Evolutionary conservation across 2,329 filamentous ascomycete species (phyloP).

Genomic region (Aaosphaeria pasadenensis): DNA sequence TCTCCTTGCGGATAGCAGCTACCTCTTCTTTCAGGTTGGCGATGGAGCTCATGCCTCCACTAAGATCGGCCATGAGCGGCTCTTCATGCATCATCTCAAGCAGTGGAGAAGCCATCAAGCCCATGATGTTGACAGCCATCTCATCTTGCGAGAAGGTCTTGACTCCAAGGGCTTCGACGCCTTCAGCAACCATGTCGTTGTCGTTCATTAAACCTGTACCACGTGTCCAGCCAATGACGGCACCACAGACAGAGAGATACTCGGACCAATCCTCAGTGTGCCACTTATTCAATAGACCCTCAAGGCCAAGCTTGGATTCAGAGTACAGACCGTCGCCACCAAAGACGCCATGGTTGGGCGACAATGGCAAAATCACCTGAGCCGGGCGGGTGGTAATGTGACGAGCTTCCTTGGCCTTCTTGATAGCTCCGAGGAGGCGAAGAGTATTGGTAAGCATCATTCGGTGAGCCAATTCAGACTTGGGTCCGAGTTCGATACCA

Average conservation of each 20-base stretch:
- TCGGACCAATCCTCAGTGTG: constrained; percentile 37
- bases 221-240: constrained; percentile 45
- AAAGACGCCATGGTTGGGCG: constrained; percentile 44
- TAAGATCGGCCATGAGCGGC: constrained; percentile 40
- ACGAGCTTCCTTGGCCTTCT: constrained; percentile 24
- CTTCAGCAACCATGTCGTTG: constrained; percentile 41
- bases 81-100: constrained; percentile 29
- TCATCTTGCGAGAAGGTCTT: constrained; percentile 40
- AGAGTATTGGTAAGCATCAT: constrained; percentile 41
- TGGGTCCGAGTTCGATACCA: constrained; percentile 35
- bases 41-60: constrained; percentile 32
- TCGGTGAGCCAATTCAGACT: constrained; percentile 39
- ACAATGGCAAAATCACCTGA: constrained; percentile 41
- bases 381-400: constrained; percentile 32
- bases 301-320: constrained; percentile 43
- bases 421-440: constrained; percentile 37
- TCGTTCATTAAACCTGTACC: constrained; percentile 44
- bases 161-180: constrained; percentile 35
- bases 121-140: constrained; percentile 42
- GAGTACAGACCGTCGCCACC: constrained; percentile 44
- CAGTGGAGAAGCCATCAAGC: constrained; percentile 30
- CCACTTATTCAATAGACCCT: constrained; percentile 33
- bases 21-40: constrained; percentile 11
- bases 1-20: constrained; percentile 7
- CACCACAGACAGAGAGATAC: constrained; percentile 40